phyloP scores from a whole-genome alignment of 2,329 filamentous ascomycete genomes.

The Ceratocystis albifundus region DNA sequence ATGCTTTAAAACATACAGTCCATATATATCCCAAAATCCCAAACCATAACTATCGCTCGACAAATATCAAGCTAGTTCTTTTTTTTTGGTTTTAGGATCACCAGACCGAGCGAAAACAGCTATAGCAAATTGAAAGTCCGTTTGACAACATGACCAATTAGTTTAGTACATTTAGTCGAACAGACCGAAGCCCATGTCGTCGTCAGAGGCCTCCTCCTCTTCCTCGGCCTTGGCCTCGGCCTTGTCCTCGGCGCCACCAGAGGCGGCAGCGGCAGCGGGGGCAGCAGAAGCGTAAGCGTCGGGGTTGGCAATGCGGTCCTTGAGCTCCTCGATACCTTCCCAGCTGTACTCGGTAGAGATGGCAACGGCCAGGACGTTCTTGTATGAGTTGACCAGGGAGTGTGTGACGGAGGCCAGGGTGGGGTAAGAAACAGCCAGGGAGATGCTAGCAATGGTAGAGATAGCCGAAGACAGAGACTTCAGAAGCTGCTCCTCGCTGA shows the following conservation, averaged over 20 bases:
- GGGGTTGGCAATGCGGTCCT: slow-evolving; percentile 99
- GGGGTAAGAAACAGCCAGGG: slow-evolving; percentile 86
- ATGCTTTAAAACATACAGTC: slow-evolving; percentile 16
- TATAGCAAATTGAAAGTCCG: slow-evolving; percentile 55
- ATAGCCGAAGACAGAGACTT: slow-evolving; percentile 70
- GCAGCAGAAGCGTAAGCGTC: slow-evolving; percentile 84
- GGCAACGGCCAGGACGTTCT: slow-evolving; percentile 86
- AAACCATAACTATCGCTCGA: background rate
- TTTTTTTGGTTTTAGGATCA: slow-evolving; percentile 13
- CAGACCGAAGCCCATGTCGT: slow-evolving; percentile 47
- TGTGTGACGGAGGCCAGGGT: slow-evolving; percentile 93
- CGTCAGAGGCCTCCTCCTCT: slow-evolving; percentile 50
- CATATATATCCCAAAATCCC: slow-evolving; percentile 16
- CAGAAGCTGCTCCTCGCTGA: slow-evolving; percentile 88
- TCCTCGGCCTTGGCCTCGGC: slow-evolving; percentile 56
- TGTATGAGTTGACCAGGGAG: slow-evolving; percentile 95
- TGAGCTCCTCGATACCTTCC: slow-evolving; percentile 93
- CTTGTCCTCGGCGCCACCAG: slow-evolving; percentile 40
- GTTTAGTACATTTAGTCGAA: slow-evolving; percentile 47
- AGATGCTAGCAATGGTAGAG: slow-evolving; percentile 77
- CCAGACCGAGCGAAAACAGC: background rate
- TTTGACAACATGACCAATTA: slow-evolving; percentile 54
- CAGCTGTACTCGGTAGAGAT: slow-evolving; percentile 84
- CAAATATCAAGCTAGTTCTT: background rate
- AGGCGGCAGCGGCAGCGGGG: slow-evolving; percentile 52